Conservation (phyloP, 108 stramenopile genomes). For the Discostella stelligeroides region DNA sequence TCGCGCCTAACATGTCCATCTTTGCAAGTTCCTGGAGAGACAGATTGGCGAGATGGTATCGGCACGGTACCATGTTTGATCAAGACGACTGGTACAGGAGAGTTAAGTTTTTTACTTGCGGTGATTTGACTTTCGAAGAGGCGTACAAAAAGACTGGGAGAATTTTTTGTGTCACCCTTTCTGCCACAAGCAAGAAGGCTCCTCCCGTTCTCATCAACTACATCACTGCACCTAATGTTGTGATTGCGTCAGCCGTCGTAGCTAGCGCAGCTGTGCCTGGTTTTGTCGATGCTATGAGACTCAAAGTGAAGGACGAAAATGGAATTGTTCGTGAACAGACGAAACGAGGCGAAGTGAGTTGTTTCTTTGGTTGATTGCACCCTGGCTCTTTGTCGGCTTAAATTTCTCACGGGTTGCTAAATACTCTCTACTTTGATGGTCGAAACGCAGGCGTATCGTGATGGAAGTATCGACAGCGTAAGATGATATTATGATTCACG, state of each 20-base stretch:
- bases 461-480: conserved; percentile 81
- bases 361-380: not conserved
- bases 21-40: conserved; percentile 75
- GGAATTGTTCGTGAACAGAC: conserved; percentile 63
- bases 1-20: conserved; percentile 60
- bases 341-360: conserved; percentile 47
- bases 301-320: conserved; percentile 84
- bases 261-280: conserved; percentile 94
- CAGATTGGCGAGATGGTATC: conserved; percentile 52
- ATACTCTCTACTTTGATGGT: conserved; percentile 21
- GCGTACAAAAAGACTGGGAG: conserved; percentile 97
- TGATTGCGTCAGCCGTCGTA: conserved; percentile 90
- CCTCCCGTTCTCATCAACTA: conserved; percentile 95
- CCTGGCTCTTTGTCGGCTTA: conserved; percentile 11
- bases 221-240: conserved; percentile 95
- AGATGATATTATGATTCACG: not conserved
- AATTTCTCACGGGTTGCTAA: conserved; percentile 36
- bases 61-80: conserved; percentile 72
- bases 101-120: conserved; percentile 77
- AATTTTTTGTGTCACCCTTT: conserved; percentile 95
- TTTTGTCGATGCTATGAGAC: conserved; percentile 84
- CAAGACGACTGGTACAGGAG: conserved; percentile 74
- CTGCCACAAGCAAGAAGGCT: conserved; percentile 88
- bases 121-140: conserved; percentile 94
- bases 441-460: conserved; percentile 50